Conservation (phyloP, 768 basidiomycete species). For the Boletellus ananas region DNA sequence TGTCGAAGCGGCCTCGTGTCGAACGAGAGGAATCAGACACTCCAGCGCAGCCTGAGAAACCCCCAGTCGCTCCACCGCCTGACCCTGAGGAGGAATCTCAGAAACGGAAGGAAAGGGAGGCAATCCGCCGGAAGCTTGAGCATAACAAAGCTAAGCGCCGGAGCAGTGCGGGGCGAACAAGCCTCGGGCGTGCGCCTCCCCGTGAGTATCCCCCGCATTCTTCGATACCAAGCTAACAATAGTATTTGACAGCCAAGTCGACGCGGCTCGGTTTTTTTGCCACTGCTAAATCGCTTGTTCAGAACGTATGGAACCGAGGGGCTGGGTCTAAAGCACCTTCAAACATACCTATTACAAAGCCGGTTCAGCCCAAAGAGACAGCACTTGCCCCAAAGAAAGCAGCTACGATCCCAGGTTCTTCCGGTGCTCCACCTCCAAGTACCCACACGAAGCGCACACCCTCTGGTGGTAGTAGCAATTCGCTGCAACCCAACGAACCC, state of each 20-base stretch:
- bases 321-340: conserved; percentile 28
- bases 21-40: conserved; percentile 28
- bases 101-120: conserved; percentile 49
- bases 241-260: conserved; percentile 33
- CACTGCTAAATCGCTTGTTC: conserved; percentile 64
- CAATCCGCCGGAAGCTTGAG: conserved; percentile 61
- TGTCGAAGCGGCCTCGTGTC: conserved; percentile 44
- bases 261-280: conserved; percentile 69
- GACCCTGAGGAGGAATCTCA: conserved; percentile 28
- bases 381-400: conserved; percentile 19
- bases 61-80: conserved; percentile 32
- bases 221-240: conserved; percentile 5
- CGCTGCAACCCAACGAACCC: neutral
- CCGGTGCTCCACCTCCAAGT: conserved; percentile 15
- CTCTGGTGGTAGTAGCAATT: conserved; percentile 14
- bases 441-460: conserved; percentile 17
- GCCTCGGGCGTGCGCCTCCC: conserved; percentile 38
- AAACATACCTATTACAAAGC: conserved; percentile 28
- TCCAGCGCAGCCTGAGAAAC: conserved; percentile 25
- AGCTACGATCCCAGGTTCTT: conserved; percentile 17
- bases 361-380: conserved; percentile 10
- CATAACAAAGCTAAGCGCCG: conserved; percentile 62
- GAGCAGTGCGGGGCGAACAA: conserved; percentile 57
- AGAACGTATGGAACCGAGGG: conserved; percentile 69
- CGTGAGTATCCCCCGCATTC: conserved; percentile 31